Evolutionary conservation across 345 rosid genomes (phyloP), one percentile per base, ranked within the genome.

Genomic region (Barbarea vulgaris): DNA sequence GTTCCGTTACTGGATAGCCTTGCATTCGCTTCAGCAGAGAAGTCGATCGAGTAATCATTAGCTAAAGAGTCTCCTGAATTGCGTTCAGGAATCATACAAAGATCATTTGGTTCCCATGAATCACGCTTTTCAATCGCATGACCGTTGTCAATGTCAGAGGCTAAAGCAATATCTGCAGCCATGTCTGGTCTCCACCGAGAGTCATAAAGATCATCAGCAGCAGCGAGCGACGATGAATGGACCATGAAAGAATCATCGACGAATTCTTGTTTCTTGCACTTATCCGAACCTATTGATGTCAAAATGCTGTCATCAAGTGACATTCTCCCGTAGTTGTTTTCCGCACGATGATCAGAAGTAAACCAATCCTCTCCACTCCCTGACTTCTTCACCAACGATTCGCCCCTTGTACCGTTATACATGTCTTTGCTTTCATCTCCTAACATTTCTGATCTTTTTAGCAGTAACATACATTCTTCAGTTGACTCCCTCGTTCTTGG

Each of bases 201-300:
- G 36, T 83, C 83, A 47, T 79, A 81, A 1, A 60, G 76, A 78
- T 88, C 84, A 69, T 82, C 73, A 14, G 39, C 74, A 60, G 81
- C 58, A 7, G 81, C 58, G 7, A 82, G 70, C 14, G 83, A 80
- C 62, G 74, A 80, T 13, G 79, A 69, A 69, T 83, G 90, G 28
- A 90, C 81, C 93, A 93, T 90, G 81, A 93, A 81, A 63, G 93
- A 93, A 81, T 90, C 98, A 48, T 93, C 96, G 48, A 83, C 36
- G 9, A 78, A 69, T 30, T 72, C 62, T 10, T 82, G 85, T 76
- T 81, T 74, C 69, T 53, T 69, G 75, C 65, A 80, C 56, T 79
- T 80, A 71, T 81, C 83, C 62, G 80, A 78, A 48, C 80, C 73
- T 62, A 56, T 71, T 9, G 56, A 66, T 44, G 83, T 33, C 66